Conservation (phyloP, 2,329 filamentous ascomycete species). For the Lecanoromycetidae sp. region DNA sequence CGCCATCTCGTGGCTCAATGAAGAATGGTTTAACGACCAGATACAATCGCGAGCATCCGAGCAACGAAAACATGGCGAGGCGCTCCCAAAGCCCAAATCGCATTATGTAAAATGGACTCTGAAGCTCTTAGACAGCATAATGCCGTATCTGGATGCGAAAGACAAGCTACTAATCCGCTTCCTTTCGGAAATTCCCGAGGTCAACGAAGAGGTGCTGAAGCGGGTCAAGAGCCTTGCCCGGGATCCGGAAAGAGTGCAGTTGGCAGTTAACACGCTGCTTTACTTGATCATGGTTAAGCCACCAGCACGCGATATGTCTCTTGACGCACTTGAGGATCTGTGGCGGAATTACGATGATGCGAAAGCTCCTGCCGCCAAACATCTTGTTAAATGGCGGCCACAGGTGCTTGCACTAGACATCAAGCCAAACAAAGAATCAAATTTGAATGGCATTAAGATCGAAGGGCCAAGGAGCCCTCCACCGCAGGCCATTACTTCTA, state of each 20-base stretch:
- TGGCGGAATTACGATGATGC: constrained; percentile 42
- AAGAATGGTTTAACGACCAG: constrained; percentile 94
- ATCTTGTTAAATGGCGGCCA: constrained; percentile 16
- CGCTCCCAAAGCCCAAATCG: constrained; percentile 24
- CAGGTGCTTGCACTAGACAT: constrained; percentile 8
- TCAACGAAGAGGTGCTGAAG: constrained; percentile 59
- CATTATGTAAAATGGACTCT: constrained; percentile 72
- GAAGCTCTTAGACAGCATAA: constrained; percentile 73
- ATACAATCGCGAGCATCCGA: constrained; percentile 37
- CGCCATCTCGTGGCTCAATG: constrained; percentile 85
- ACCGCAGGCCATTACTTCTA: not conserved
- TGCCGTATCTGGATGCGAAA: constrained; percentile 80
- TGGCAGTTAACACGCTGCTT: constrained; percentile 47
- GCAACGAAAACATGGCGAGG: constrained; percentile 28
- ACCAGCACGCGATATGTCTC: constrained; percentile 43
- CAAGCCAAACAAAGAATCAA: constrained; percentile 3
- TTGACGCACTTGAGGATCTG: constrained; percentile 47
- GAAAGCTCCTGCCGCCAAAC: constrained; percentile 19
- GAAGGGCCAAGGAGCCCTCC: constrained; percentile 1
- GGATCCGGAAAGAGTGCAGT: constrained; percentile 50
- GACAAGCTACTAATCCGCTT: constrained; percentile 87
- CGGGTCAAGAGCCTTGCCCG: constrained; percentile 54
- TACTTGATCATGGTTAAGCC: constrained; percentile 49
- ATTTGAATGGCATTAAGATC: not conserved
- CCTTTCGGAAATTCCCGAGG: constrained; percentile 75